phyloP scores from a whole-genome alignment of 768 basidiomycete species.

The Kwoniella dendrophila region DNA sequence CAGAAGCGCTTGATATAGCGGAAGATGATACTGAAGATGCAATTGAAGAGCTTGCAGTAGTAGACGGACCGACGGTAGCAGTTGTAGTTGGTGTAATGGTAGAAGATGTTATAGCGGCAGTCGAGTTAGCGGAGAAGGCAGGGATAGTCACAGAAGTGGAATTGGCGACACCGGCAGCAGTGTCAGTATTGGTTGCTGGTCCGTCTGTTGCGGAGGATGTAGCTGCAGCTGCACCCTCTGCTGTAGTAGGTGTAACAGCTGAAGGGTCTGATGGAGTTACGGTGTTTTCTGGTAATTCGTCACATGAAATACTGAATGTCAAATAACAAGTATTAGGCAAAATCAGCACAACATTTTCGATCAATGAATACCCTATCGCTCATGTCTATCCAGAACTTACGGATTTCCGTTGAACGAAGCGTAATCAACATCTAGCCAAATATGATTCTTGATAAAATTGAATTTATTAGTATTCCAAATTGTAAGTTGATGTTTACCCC shows the following conservation, averaged over 20 bases:
- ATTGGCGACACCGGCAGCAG: too few species aligned
- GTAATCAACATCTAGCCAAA: constrained; percentile 23
- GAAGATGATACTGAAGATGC: too few species aligned
- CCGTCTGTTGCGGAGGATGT: not conserved
- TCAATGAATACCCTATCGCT: not conserved
- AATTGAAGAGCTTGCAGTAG: too few species aligned
- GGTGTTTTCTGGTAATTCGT: constrained; percentile 5
- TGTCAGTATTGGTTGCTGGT: too few species aligned
- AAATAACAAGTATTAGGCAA: not conserved
- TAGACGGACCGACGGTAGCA: too few species aligned
- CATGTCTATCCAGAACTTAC: constrained; percentile 5
- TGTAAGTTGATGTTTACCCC: constrained; percentile 17
- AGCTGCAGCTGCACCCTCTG: too few species aligned
- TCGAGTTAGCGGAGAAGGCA: too few species aligned
- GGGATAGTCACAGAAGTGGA: too few species aligned
- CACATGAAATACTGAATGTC: constrained; percentile 1
- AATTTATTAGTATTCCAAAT: constrained; percentile 16
- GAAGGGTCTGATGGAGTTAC: not conserved
- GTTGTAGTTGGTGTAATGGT: too few species aligned
- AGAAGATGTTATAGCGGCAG: too few species aligned
- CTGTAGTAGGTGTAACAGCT: not conserved
- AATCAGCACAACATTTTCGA: not conserved
- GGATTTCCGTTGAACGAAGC: constrained; percentile 6
- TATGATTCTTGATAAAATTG: constrained; percentile 2
- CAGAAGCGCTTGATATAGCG: too few species aligned